Percentiles rank a stretch among this genome's conserved stretches.
phyloP scores from a whole-genome alignment of 768 basidiomycete species.

The Boletellus sp. region DNA sequence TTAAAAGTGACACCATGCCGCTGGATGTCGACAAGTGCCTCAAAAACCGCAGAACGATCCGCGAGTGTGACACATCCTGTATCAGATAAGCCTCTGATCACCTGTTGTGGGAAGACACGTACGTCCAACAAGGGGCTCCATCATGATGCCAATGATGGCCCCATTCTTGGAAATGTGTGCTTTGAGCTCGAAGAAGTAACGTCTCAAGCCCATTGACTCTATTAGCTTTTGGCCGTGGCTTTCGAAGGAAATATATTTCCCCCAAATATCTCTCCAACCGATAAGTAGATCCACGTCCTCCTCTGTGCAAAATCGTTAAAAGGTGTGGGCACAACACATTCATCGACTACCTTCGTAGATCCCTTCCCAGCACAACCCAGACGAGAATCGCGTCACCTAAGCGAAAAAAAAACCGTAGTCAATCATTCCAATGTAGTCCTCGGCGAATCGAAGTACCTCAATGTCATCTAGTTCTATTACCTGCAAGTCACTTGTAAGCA shows the following conservation, averaged over 20 bases:
- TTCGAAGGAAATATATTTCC: constrained; percentile 20
- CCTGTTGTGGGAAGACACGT: not conserved
- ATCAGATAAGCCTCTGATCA: constrained; percentile 5
- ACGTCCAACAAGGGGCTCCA: constrained; percentile 28
- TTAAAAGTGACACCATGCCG: constrained; percentile 24
- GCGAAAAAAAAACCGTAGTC: not conserved
- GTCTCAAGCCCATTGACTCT: constrained; percentile 25
- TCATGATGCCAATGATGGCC: constrained; percentile 29
- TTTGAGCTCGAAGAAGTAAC: constrained; percentile 28
- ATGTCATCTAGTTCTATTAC: constrained; percentile 31
- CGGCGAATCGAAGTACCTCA: constrained; percentile 15
- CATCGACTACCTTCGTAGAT: constrained; percentile 22
- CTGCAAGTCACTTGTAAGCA: constrained; percentile 15
- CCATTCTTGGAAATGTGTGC: constrained; percentile 32
- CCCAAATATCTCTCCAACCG: constrained; percentile 26
- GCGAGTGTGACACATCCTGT: constrained; percentile 19
- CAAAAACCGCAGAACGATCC: constrained; percentile 28
- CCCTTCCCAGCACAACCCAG: constrained; percentile 26
- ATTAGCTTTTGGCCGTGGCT: constrained; percentile 30
- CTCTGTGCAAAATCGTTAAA: constrained; percentile 11
- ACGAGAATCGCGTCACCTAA: constrained; percentile 25
- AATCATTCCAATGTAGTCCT: not conserved
- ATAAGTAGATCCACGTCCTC: constrained; percentile 29
- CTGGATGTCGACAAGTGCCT: constrained; percentile 32
- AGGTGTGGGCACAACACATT: not conserved